Conservation (phyloP, 163 green algal genomes). For the Smithsoniella earleae region DNA sequence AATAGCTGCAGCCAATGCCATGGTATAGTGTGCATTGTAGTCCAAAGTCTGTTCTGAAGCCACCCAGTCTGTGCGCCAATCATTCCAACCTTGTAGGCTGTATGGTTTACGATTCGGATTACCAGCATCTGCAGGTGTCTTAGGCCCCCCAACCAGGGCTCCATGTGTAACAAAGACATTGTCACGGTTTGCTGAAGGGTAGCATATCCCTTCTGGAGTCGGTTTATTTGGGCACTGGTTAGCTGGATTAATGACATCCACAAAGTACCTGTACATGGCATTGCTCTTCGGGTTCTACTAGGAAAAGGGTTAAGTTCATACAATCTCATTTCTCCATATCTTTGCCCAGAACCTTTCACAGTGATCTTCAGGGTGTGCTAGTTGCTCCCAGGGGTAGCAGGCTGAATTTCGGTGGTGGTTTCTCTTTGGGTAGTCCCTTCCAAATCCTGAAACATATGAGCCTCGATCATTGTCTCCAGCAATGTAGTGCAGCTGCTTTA, state of each 20-base stretch:
- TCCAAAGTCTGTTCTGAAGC: constrained; percentile 22
- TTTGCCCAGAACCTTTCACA: neutral
- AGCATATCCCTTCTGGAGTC: neutral
- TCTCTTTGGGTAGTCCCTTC: neutral
- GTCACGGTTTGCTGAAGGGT: neutral
- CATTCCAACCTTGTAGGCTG: constrained; percentile 17
- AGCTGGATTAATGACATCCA: constrained; percentile 11
- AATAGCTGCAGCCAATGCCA: constrained; percentile 22
- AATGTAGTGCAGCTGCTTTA: constrained; percentile 27
- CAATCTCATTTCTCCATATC: too few species aligned
- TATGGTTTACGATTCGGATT: neutral
- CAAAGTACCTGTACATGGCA: constrained; percentile 1
- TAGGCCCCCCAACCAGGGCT: constrained; percentile 3
- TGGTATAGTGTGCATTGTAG: constrained; percentile 25
- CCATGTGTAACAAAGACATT: constrained; percentile 9
- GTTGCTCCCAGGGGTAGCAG: constrained; percentile 18
- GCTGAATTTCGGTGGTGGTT: constrained; percentile 27
- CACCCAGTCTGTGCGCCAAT: constrained; percentile 27
- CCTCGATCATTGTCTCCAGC: constrained; percentile 14
- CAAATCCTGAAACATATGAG: constrained; percentile 21
- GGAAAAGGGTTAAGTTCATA: neutral
- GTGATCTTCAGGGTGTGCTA: neutral
- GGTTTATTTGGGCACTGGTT: neutral
- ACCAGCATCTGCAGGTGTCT: constrained; percentile 23
- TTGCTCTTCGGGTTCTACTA: neutral